A percentile compares a stretch with the other conserved stretches of the same genome.
phyloP scores from a whole-genome alignment of 2,329 filamentous ascomycete genomes.

The Leptodontidium sp. region DNA sequence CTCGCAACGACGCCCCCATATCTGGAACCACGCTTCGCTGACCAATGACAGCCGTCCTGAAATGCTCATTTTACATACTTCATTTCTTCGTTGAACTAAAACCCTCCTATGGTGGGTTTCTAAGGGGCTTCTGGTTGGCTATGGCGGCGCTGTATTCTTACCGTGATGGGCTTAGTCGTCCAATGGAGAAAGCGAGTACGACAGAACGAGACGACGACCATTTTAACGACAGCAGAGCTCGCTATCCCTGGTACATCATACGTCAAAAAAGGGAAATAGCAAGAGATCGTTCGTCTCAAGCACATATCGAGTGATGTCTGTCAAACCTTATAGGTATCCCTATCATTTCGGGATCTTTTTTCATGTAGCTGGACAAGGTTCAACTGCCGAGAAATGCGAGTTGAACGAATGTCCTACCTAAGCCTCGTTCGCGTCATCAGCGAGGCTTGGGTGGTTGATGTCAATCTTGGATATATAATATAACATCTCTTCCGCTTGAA shows the following conservation, averaged over 20 bases:
- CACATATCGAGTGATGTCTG: not conserved
- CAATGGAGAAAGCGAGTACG: not conserved
- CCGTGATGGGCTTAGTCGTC: not conserved
- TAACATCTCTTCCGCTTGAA: not conserved
- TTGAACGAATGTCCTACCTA: conserved; percentile 3
- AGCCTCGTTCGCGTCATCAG: conserved; percentile 14
- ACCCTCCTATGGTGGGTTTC: not conserved
- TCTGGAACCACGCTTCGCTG: conserved; percentile 3
- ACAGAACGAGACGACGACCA: too few relatives aligned
- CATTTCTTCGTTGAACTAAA: not conserved
- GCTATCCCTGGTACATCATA: not conserved
- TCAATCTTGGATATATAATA: not conserved
- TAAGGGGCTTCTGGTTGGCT: not conserved
- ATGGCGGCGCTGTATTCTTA: not conserved
- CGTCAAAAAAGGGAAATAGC: not conserved
- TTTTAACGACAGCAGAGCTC: not conserved
- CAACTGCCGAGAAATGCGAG: not conserved
- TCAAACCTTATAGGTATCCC: not conserved
- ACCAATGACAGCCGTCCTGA: not conserved
- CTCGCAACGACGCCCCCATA: not conserved
- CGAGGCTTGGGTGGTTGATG: conserved; percentile 6
- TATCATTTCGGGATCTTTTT: not conserved
- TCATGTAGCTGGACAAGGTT: not conserved
- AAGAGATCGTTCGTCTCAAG: not conserved
- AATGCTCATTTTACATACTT: conserved; percentile 1